A percentile compares a stretch with the other conserved stretches of the same genome.
These are phyloP conservation scores for Acanthamoeba lenticulata DNA, from an alignment of 208 protist species.

Conservation along the genomic window DNA sequence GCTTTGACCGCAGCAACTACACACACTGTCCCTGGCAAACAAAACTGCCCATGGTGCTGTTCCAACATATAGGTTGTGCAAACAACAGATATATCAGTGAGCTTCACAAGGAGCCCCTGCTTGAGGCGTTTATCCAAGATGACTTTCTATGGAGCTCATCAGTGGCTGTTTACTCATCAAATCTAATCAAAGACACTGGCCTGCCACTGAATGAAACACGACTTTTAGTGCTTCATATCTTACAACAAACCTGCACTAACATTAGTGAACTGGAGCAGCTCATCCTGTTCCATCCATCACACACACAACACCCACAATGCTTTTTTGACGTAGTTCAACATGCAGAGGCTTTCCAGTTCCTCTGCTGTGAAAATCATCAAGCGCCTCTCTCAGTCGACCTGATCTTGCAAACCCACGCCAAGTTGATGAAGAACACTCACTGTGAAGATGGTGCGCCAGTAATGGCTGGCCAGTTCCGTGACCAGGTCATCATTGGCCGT, in stretches of 20 bases:
- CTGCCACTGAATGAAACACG: neutral
- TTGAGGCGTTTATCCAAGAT: neutral
- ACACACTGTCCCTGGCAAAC: neutral
- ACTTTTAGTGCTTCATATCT: neutral
- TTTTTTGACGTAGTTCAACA: neutral
- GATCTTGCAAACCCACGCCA: neutral
- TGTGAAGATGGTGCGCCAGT: neutral
- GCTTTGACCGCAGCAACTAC: neutral
- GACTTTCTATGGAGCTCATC: neutral
- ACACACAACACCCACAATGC: neutral
- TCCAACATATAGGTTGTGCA: neutral
- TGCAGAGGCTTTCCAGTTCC: neutral
- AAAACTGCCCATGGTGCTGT: neutral
- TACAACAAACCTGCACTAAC: neutral
- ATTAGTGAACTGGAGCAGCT: too few relatives aligned
- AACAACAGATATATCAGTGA: neutral
- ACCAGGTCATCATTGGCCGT: neutral
- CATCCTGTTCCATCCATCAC: too few relatives aligned
- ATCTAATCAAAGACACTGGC: neutral
- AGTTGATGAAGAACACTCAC: neutral
- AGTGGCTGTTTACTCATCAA: neutral
- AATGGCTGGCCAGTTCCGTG: neutral
- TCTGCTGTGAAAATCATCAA: neutral
- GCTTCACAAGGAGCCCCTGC: neutral
- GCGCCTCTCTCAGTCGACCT: neutral